Percentiles rank a stretch among this genome's conserved stretches.
Evolutionary conservation across 1,139 yeast species (phyloP).

Genomic region (Kazachstania sp.): DNA sequence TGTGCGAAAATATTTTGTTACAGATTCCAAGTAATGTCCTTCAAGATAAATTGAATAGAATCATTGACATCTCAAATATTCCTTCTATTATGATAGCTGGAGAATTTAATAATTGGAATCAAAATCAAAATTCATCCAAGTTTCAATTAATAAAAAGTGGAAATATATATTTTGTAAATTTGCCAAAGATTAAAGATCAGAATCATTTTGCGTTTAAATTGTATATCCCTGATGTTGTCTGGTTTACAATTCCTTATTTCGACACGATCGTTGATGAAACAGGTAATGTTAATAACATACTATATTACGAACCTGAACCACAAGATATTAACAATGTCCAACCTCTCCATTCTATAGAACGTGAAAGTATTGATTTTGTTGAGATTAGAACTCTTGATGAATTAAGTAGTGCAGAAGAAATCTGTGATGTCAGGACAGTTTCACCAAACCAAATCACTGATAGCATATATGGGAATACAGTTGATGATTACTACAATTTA

Average conservation of each 20-base stretch:
- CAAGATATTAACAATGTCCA: not conserved
- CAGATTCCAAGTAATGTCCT: not conserved
- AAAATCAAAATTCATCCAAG: slow-evolving; percentile 5
- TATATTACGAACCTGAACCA: slow-evolving; percentile 1
- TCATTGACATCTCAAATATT: not conserved
- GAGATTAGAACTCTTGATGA: slow-evolving; percentile 17
- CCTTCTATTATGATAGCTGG: slow-evolving; percentile 14
- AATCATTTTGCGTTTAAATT: slow-evolving; percentile 13
- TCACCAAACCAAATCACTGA: not conserved
- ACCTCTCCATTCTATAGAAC: not conserved
- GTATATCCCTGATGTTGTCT: slow-evolving; percentile 10
- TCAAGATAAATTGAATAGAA: not conserved
- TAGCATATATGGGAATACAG: not conserved
- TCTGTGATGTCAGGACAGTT: not conserved
- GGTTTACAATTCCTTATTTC: slow-evolving; percentile 14
- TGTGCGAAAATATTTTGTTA: not conserved
- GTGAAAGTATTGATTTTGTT: slow-evolving; percentile 10
- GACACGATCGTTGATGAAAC: slow-evolving; percentile 10
- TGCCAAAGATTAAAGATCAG: slow-evolving; percentile 8
- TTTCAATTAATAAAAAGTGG: slow-evolving; percentile 8
- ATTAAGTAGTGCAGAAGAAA: slow-evolving; percentile 17
- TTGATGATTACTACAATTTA: not conserved
- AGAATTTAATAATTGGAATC: slow-evolving; percentile 17
- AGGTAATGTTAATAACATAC: slow-evolving; percentile 13
- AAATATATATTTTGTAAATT: slow-evolving; percentile 6